Evolutionary conservation across 768 basidiomycete species (phyloP).

Genomic region (Lactarius quietus): DNA sequence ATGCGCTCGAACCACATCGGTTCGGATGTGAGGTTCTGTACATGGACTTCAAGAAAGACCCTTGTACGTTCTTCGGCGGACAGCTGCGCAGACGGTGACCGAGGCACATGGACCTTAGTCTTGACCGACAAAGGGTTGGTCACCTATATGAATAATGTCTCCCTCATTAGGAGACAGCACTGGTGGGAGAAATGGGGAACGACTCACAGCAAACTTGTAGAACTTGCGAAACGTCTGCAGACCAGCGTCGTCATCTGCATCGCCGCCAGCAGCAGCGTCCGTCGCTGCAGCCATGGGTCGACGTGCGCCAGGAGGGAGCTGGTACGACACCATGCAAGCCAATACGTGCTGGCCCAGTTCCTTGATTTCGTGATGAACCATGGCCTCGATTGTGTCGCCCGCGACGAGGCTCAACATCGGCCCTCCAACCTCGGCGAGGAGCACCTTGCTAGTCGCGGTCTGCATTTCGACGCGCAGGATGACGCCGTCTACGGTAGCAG

Average conservation of each 20-base stretch:
- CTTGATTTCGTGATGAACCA: slow-evolving; percentile 87
- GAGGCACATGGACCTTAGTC: slow-evolving; percentile 82
- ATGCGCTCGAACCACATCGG: slow-evolving; percentile 81
- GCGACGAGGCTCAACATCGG: slow-evolving; percentile 44
- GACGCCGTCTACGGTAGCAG: slow-evolving; percentile 58
- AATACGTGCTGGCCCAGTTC: slow-evolving; percentile 90
- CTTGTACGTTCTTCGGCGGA: slow-evolving; percentile 66
- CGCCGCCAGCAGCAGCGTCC: slow-evolving; percentile 1
- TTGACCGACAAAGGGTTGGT: slow-evolving; percentile 95
- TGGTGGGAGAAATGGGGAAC: neutral
- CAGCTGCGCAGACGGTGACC: slow-evolving; percentile 68
- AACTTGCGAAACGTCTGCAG: slow-evolving; percentile 80
- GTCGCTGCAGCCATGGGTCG: slow-evolving; percentile 48
- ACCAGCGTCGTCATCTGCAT: slow-evolving; percentile 46
- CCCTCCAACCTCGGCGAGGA: slow-evolving; percentile 63
- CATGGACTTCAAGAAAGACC: slow-evolving; percentile 88
- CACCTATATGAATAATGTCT: slow-evolving; percentile 48
- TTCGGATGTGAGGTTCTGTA: slow-evolving; percentile 81
- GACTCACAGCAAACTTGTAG: slow-evolving; percentile 84
- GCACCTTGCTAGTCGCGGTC: slow-evolving; percentile 62
- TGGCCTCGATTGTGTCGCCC: slow-evolving; percentile 59
- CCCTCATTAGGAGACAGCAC: neutral
- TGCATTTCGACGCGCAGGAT: slow-evolving; percentile 81
- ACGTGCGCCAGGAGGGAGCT: slow-evolving; percentile 58
- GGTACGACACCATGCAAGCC: slow-evolving; percentile 80